These are phyloP conservation scores for Colletotrichum ledebouriae DNA, from an alignment of 2,329 filamentous ascomycete genomes.

Conservation along the genomic window DNA sequence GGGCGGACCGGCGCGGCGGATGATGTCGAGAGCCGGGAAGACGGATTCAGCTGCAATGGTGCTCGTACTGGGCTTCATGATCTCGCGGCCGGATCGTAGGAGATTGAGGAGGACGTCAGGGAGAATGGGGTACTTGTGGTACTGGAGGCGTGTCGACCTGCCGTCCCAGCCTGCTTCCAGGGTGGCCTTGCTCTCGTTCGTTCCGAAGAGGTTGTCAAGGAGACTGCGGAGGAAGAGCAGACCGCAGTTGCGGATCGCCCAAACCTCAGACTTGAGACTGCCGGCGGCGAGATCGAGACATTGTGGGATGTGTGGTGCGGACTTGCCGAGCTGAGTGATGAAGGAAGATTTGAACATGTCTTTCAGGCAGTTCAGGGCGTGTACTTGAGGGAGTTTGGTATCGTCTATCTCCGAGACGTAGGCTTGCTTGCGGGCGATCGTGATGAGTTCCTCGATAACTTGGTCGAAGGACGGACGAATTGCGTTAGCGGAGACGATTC, in stretches of 20 bases:
- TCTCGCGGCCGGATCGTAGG: slow-evolving; percentile 65
- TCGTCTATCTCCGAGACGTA: slow-evolving; percentile 69
- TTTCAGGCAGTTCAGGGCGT: slow-evolving; percentile 93
- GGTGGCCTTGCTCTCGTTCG: slow-evolving; percentile 75
- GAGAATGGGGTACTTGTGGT: slow-evolving; percentile 76
- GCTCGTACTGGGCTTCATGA: slow-evolving; percentile 54
- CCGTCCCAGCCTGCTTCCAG: slow-evolving; percentile 76
- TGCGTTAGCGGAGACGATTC: slow-evolving; percentile 78
- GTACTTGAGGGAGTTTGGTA: slow-evolving; percentile 86
- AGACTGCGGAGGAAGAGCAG: slow-evolving; percentile 89
- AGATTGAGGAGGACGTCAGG: slow-evolving; percentile 74
- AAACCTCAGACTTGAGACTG: slow-evolving; percentile 84
- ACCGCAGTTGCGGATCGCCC: slow-evolving; percentile 95
- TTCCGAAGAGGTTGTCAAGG: slow-evolving; percentile 83
- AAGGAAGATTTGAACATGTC: slow-evolving; percentile 90
- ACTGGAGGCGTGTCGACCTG: slow-evolving; percentile 74
- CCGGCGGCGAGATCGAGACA: slow-evolving; percentile 84
- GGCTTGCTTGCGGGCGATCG: slow-evolving; percentile 68
- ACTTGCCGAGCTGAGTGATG: slow-evolving; percentile 78
- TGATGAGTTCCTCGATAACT: slow-evolving; percentile 73
- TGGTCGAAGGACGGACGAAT: slow-evolving; percentile 71
- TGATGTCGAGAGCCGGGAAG: slow-evolving; percentile 86
- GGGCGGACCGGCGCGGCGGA: slow-evolving; percentile 79
- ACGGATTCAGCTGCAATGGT: slow-evolving; percentile 74
- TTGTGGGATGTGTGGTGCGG: slow-evolving; percentile 80